These are phyloP conservation scores for Mycosphaerella arachidis DNA, from an alignment of 2,329 filamentous ascomycete genomes.

Conservation along the genomic window DNA sequence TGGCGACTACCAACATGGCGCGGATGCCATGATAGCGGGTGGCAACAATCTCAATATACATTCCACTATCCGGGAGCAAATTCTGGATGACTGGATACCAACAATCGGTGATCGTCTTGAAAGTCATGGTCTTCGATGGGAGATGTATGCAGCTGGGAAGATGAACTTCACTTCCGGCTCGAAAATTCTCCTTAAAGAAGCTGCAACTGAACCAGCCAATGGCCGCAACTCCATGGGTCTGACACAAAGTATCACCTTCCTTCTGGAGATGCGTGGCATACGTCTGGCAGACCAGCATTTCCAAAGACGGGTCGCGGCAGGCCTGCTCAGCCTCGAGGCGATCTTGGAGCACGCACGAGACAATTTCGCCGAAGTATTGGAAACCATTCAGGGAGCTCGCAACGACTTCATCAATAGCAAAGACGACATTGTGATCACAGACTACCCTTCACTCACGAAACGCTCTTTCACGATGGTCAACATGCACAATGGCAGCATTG, in stretches of 20 bases:
- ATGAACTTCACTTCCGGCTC: conserved; percentile 13
- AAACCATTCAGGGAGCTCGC: conserved; percentile 14
- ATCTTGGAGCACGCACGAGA: conserved; percentile 15
- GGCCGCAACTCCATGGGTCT: conserved; percentile 20
- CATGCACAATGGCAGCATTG: conserved; percentile 15
- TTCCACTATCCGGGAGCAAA: conserved; percentile 18
- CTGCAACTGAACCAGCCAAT: conserved; percentile 14
- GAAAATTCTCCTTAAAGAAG: conserved; percentile 15
- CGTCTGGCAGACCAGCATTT: conserved; percentile 22
- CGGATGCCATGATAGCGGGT: conserved; percentile 35
- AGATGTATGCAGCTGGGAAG: conserved; percentile 32
- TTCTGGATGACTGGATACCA: conserved; percentile 18
- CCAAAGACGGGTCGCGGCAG: conserved; percentile 17
- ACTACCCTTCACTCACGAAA: conserved; percentile 17
- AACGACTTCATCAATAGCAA: conserved; percentile 18
- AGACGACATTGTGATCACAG: conserved; percentile 22
- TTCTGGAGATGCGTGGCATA: conserved; percentile 18
- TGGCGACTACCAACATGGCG: conserved; percentile 32
- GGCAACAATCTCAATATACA: conserved; percentile 38
- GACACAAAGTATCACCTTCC: conserved; percentile 17
- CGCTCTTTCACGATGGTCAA: conserved; percentile 22
- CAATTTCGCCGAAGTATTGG: conserved; percentile 7
- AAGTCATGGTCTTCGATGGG: conserved; percentile 31
- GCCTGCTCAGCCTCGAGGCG: conserved; percentile 14
- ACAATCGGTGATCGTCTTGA: conserved; percentile 28